Evolutionary conservation across 1,284 basidiomycete species (phyloP).

Genomic region (Leucoagaricus sp.): DNA sequence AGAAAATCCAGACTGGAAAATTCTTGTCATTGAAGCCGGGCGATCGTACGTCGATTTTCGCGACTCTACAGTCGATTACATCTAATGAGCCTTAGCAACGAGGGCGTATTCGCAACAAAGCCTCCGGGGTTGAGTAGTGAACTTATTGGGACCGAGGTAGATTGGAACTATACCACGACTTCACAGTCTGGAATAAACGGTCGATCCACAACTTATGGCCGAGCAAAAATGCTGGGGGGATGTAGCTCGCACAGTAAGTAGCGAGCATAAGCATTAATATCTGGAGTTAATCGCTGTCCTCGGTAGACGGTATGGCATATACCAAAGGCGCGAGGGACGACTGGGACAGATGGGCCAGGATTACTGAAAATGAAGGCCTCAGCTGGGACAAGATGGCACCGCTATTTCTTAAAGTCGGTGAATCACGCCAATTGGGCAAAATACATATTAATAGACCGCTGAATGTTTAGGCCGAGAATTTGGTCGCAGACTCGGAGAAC

Average conservation of each 20-base stretch:
- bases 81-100: slow-evolving; percentile 14
- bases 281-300: neutral
- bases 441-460: neutral
- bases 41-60: slow-evolving; percentile 10
- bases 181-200: slow-evolving; percentile 26
- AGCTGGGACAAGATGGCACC: slow-evolving; percentile 14
- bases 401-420: slow-evolving; percentile 4
- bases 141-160: slow-evolving; percentile 16
- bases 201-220: slow-evolving; percentile 20
- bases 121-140: slow-evolving; percentile 20
- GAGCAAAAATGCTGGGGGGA: slow-evolving; percentile 33
- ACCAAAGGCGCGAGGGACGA: slow-evolving; percentile 29
- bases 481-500: neutral
- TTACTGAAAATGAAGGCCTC: slow-evolving; percentile 11
- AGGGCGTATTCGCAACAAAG: slow-evolving; percentile 18
- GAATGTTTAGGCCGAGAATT: neutral
- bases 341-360: slow-evolving; percentile 26
- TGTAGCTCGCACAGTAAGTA: slow-evolving; percentile 31
- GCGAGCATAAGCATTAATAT: neutral
- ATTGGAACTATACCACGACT: slow-evolving; percentile 34
- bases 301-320: slow-evolving; percentile 28
- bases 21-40: slow-evolving; percentile 18
- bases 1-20: slow-evolving; percentile 10
- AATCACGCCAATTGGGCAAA: neutral
- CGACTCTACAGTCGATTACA: neutral